Percentiles rank a stretch among this genome's conserved stretches.
Conservation (phyloP, 805 yeast species). For the Lipomyces lipofer region DNA sequence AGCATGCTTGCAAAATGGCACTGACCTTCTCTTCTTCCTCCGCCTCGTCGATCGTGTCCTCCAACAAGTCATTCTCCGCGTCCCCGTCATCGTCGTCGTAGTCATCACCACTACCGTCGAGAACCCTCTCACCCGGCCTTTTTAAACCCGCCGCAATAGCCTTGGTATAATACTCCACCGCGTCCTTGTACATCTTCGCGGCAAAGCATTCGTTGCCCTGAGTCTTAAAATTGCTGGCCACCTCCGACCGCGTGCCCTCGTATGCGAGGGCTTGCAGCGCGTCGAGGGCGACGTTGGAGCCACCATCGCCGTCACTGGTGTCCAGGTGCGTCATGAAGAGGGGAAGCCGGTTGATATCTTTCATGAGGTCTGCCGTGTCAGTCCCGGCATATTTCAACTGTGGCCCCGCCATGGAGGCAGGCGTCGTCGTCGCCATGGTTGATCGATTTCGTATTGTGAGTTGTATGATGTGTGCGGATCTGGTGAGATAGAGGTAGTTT, state of each 20-base stretch:
- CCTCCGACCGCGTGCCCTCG: slow-evolving; percentile 93
- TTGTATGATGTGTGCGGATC: too few relatives aligned
- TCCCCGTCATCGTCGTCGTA: background rate
- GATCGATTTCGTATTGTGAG: too few relatives aligned
- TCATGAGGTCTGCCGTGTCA: slow-evolving; percentile 71
- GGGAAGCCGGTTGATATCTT: slow-evolving; percentile 80
- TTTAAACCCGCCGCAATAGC: slow-evolving; percentile 62
- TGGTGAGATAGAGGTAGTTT: too few relatives aligned
- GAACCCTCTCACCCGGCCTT: slow-evolving; percentile 1
- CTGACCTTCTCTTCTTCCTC: slow-evolving; percentile 41
- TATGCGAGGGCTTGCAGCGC: slow-evolving; percentile 89
- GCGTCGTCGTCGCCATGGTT: background rate
- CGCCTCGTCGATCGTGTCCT: slow-evolving; percentile 18
- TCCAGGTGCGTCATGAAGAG: slow-evolving; percentile 90
- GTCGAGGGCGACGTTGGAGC: slow-evolving; percentile 66
- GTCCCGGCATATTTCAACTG: slow-evolving; percentile 35
- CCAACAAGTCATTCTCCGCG: slow-evolving; percentile 17
- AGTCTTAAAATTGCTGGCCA: slow-evolving; percentile 82
- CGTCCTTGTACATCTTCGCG: slow-evolving; percentile 68
- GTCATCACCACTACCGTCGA: background rate
- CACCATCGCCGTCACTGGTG: slow-evolving; percentile 73
- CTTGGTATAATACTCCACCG: slow-evolving; percentile 74
- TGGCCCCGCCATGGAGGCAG: slow-evolving; percentile 10
- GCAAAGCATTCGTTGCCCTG: slow-evolving; percentile 91
- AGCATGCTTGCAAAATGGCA: slow-evolving; percentile 61